Conservation (phyloP, 2,329 filamentous ascomycete genomes). For the Blastomyces percursus region DNA sequence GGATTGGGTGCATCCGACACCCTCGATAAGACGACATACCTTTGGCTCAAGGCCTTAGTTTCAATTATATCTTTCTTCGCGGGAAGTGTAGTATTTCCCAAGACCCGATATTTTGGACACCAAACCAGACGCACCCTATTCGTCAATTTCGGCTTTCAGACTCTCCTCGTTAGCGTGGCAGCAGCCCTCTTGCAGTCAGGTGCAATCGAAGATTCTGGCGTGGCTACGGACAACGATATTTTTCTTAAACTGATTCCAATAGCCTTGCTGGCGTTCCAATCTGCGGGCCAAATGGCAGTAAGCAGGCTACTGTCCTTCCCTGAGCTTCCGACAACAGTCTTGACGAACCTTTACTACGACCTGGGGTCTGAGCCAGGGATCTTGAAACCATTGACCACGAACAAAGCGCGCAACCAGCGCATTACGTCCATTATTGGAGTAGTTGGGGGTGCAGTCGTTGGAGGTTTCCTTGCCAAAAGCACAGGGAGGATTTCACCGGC, state of each 20-base stretch:
- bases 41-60: constrained; percentile 36
- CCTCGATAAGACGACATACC: constrained; percentile 29
- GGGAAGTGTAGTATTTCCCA: constrained; percentile 33
- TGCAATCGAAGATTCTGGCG: constrained; percentile 26
- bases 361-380: constrained; percentile 34
- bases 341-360: constrained; percentile 39
- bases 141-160: constrained; percentile 33
- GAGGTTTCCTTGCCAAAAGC: constrained; percentile 35
- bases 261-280: constrained; percentile 35
- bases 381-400: constrained; percentile 24
- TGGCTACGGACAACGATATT: constrained; percentile 9
- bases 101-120: constrained; percentile 28
- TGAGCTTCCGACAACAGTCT: constrained; percentile 37
- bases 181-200: constrained; percentile 31
- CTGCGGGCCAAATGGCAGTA: constrained; percentile 34
- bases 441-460: constrained; percentile 32
- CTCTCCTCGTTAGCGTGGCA: constrained; percentile 29
- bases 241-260: constrained; percentile 35
- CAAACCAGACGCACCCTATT: constrained; percentile 29
- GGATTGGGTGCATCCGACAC: constrained; percentile 35
- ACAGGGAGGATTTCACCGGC: constrained; percentile 34
- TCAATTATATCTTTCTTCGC: constrained; percentile 34
- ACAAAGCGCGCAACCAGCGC: constrained; percentile 31
- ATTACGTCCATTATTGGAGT: constrained; percentile 29
- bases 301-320: constrained; percentile 33